Conservation (phyloP, 495 filamentous ascomycete species). For the Aspergillus wentii region DNA sequence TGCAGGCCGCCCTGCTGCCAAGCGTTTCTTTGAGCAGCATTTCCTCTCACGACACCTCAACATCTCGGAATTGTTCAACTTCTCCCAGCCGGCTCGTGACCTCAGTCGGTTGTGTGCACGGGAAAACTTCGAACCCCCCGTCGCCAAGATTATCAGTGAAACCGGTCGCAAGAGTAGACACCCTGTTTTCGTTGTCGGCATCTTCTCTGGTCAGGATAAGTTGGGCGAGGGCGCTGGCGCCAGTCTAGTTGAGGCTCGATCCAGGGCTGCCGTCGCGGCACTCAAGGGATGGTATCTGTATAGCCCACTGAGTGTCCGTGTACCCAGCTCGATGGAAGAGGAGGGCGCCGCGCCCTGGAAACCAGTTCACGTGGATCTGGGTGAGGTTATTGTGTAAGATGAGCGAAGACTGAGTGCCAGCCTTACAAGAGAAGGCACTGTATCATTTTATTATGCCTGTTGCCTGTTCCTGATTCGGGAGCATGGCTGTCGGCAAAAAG, state of each 20-base stretch:
- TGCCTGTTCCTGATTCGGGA: slow-evolving; percentile 1
- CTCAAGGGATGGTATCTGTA: slow-evolving; percentile 96
- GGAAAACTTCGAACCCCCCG: slow-evolving; percentile 82
- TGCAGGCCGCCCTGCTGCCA: slow-evolving; percentile 60
- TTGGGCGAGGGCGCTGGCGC: slow-evolving; percentile 79
- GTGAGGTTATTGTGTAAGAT: slow-evolving; percentile 76
- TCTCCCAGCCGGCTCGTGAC: slow-evolving; percentile 76
- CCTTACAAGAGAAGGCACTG: slow-evolving; percentile 10
- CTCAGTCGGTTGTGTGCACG: slow-evolving; percentile 73
- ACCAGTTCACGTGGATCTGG: slow-evolving; percentile 81
- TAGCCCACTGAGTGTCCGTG: slow-evolving; percentile 62
- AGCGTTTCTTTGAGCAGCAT: slow-evolving; percentile 77
- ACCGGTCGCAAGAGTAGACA: slow-evolving; percentile 76
- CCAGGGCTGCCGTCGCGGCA: slow-evolving; percentile 72
- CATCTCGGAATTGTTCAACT: slow-evolving; percentile 71
- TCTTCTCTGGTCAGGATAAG: slow-evolving; percentile 83
- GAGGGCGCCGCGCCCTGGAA: slow-evolving; percentile 63
- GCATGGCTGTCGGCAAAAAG: slow-evolving; percentile 6
- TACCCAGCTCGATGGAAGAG: slow-evolving; percentile 79
- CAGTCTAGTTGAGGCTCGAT: slow-evolving; percentile 70
- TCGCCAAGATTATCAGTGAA: slow-evolving; percentile 82
- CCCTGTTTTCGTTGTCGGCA: slow-evolving; percentile 92
- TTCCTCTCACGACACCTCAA: slow-evolving; percentile 76
- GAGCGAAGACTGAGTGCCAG: slow-evolving; percentile 3
- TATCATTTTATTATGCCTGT: slow-evolving; percentile 13